Evolutionary conservation across 441 rosid genomes (phyloP).

Genomic region (Isatis lusitanica): DNA sequence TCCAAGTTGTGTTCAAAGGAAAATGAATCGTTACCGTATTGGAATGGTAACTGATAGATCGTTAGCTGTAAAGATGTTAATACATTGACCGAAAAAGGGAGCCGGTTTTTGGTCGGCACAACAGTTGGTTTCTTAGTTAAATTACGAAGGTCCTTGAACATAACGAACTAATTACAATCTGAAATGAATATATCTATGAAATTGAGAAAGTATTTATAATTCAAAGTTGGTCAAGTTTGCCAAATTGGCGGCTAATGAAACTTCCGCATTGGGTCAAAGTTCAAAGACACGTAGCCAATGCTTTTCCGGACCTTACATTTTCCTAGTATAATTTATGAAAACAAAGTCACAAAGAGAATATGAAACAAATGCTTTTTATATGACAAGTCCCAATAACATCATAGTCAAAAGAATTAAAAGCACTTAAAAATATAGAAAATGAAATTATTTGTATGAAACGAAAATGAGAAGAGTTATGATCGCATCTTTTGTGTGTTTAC

Average conservation of each 20-base stretch:
- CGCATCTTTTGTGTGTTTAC: background rate
- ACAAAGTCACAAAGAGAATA: background rate
- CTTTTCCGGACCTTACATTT: background rate
- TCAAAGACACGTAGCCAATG: slow-evolving; percentile 24
- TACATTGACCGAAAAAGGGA: background rate
- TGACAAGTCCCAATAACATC: background rate
- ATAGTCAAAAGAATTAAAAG: background rate
- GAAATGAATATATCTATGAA: background rate
- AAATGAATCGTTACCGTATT: slow-evolving; percentile 14
- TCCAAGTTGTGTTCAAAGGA: background rate
- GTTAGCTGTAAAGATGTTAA: background rate
- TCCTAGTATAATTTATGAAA: background rate
- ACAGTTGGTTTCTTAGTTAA: background rate
- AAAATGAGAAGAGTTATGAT: background rate
- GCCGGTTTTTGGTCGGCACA: background rate
- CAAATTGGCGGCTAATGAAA: slow-evolving; percentile 32
- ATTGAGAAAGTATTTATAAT: background rate
- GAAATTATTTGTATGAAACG: background rate
- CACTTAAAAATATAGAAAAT: background rate
- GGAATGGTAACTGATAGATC: background rate
- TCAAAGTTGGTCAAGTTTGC: slow-evolving; percentile 25
- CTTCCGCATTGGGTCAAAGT: slow-evolving; percentile 24
- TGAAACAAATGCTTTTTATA: background rate
- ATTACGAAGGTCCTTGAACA: background rate
- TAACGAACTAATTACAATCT: background rate